A percentile compares a stretch with the other conserved stretches of the same genome.
These are phyloP conservation scores for Ambrosiella xylebori DNA, from an alignment of 2,329 filamentous ascomycete species.

Conservation along the genomic window DNA sequence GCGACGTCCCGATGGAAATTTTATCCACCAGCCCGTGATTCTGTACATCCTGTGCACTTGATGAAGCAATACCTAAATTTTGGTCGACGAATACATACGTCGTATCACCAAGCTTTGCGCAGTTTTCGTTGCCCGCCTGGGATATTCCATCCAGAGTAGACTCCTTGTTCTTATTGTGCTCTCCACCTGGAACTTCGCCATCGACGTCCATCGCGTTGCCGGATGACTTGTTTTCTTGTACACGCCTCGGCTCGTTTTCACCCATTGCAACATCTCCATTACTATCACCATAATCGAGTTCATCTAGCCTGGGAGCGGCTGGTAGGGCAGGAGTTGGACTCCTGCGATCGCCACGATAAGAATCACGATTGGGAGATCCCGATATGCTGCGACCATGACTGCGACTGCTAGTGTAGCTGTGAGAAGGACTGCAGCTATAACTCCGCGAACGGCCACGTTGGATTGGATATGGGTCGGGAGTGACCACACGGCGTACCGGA, in stretches of 20 bases:
- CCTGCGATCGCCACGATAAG: too few species aligned
- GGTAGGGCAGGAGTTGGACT: background rate
- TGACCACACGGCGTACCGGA: slow-evolving; percentile 1
- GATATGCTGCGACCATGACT: slow-evolving; percentile 2
- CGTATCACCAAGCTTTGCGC: background rate
- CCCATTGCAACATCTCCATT: background rate
- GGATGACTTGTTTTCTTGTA: background rate
- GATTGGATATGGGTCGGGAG: background rate
- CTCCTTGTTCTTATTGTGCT: background rate
- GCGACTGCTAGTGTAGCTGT: background rate
- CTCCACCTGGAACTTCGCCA: background rate
- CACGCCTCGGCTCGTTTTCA: background rate
- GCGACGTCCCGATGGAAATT: background rate
- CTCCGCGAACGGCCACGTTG: slow-evolving; percentile 2
- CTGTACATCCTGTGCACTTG: background rate
- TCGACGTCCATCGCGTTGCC: background rate
- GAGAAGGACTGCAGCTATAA: slow-evolving; percentile 19
- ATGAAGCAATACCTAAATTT: too few species aligned
- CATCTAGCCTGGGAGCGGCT: background rate
- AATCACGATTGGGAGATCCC: background rate
- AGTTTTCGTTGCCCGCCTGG: background rate
- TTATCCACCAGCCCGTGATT: background rate
- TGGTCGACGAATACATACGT: too few species aligned
- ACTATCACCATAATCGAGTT: background rate
- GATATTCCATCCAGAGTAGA: background rate